Evolutionary conservation across 345 rosid genomes (phyloP), one percentile per base, ranked within the genome.

Genomic region (Kernera saxatilis): DNA sequence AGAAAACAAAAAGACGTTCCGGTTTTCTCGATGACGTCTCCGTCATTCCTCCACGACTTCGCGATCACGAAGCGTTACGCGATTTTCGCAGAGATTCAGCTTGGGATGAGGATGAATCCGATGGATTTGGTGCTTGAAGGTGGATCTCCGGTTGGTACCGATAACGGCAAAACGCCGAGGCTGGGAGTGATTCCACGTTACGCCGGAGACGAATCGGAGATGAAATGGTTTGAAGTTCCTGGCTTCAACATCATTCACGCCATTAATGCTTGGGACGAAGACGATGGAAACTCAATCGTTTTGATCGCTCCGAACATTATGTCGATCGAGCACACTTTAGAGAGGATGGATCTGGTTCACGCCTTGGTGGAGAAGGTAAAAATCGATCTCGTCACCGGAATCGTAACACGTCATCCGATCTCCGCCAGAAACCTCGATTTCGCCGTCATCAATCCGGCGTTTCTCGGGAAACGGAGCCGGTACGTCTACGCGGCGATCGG

Each of bases 251-350:
- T 73, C 21, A 62, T 78, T 7, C 81, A 78, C 75, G 75, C 81
- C 25, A 73, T 78, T 22, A 78, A 78, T 19, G 81, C 81, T 33
- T 78, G 81, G 81, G 81, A 78, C 22, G 81, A 78, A 61, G 81
- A 78, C 14, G 75, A 73, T 2, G 81, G 81, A 4, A 25, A 68
- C 50, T 2, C 67, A 0, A 2, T 78, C 30, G 74, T 68, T 11
- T 54, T 78, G 56, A 69, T 78, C 15, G 81, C 81, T 27, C 78
- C 81, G 1, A 78, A 78, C 22, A 73, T 73, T 14, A 62, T 78
- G 70, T 78, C 81, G 27, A 68, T 78, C 1, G 81, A 73, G 21
- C 81, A 78, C 29, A 73, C 81, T 0, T 3, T 78, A 9, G 81
- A 78, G 71, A 73, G 81, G 35, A 68, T 73, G 78, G 81, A 78